Conservation (phyloP, 306 rosid species). For the Rosa lucieae region DNA sequence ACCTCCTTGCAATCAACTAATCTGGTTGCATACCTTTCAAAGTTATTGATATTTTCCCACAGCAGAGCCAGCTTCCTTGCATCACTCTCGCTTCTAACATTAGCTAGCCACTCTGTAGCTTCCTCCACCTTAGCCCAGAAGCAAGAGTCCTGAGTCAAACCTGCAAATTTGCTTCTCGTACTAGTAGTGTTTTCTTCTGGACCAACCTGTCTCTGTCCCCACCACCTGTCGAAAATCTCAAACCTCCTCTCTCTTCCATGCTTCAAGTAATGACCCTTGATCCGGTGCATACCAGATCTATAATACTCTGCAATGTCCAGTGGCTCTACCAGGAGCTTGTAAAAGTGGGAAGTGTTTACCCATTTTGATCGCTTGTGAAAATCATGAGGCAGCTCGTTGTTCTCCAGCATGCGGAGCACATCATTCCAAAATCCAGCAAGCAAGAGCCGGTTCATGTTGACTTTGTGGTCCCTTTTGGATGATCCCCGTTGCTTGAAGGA, state of each 20-base stretch:
- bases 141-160: constrained; percentile 81
- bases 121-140: constrained; percentile 90
- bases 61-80: constrained; percentile 25
- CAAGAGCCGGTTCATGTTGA: constrained; percentile 58
- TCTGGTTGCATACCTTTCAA: constrained; percentile 51
- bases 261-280: constrained; percentile 63
- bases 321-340: constrained; percentile 77
- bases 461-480: constrained; percentile 41
- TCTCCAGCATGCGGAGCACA: constrained; percentile 58
- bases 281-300: constrained; percentile 38
- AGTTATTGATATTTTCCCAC: constrained; percentile 50
- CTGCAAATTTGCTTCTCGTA: constrained; percentile 56
- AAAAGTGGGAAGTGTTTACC: constrained; percentile 58
- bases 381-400: constrained; percentile 58
- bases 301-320: constrained; percentile 84
- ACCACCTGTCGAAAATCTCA: constrained; percentile 70
- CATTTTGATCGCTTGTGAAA: constrained; percentile 52
- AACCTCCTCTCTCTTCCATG: constrained; percentile 71
- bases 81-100: constrained; percentile 54
- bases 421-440: constrained; percentile 71
- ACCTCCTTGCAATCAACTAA: constrained; percentile 63
- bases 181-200: constrained; percentile 24
- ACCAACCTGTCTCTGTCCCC: constrained; percentile 37
- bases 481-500: constrained; percentile 57
- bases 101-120: constrained; percentile 70